Percentiles rank a stretch among this genome's conserved stretches.
phyloP scores from a whole-genome alignment of 805 yeast species.

The Blastobotrys parvus region DNA sequence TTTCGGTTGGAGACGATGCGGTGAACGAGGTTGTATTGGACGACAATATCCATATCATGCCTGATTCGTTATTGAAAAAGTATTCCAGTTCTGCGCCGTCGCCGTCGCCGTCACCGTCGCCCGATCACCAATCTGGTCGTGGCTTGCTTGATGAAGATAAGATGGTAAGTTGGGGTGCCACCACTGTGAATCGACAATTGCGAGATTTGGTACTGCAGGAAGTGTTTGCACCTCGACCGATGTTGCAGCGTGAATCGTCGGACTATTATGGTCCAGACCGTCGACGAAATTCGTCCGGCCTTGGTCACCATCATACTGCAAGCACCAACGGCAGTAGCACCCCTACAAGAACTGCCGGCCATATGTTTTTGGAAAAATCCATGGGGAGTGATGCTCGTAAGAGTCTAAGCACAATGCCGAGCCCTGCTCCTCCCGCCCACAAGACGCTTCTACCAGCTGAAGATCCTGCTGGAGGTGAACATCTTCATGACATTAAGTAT shows the following conservation, averaged over 20 bases:
- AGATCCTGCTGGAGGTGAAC: background rate
- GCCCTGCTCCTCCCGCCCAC: background rate
- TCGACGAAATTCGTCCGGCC: background rate
- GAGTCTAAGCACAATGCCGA: background rate
- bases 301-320: background rate
- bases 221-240: conserved; percentile 49
- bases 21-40: conserved; percentile 83
- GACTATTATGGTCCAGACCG: background rate
- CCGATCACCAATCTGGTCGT: background rate
- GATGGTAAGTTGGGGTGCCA: conserved; percentile 40
- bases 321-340: background rate
- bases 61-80: conserved; percentile 64
- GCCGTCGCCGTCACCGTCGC: background rate
- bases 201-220: conserved; percentile 66
- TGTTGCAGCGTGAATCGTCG: background rate
- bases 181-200: conserved; percentile 60
- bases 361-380: too few relatives aligned
- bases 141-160: background rate
- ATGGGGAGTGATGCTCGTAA: background rate
- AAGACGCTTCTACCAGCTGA: background rate
- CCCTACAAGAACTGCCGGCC: background rate
- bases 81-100: conserved; percentile 41
- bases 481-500: background rate
- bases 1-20: background rate
- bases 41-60: conserved; percentile 88